phyloP scores from a whole-genome alignment of 805 yeast genomes.

The Lachancea kluyveri region DNA sequence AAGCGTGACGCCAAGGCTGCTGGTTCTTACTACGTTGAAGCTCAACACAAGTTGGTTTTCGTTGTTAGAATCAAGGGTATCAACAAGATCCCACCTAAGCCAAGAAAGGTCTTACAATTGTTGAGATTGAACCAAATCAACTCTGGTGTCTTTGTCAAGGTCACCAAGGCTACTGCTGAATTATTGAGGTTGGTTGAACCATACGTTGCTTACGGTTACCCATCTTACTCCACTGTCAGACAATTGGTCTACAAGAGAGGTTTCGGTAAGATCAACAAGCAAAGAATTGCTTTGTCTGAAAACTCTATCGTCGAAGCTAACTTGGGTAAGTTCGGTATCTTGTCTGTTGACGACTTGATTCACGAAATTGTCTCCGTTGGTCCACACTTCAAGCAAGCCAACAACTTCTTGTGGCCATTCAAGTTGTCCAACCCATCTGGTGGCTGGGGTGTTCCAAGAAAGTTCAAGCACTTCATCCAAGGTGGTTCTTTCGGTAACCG shows the following conservation, averaged over 20 bases:
- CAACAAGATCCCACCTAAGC: slow-evolving; percentile 97
- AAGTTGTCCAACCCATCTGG: slow-evolving; percentile 94
- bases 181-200: slow-evolving; percentile 92
- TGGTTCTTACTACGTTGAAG: slow-evolving; percentile 92
- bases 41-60: slow-evolving; percentile 90
- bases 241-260: slow-evolving; percentile 96
- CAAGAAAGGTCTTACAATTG: slow-evolving; percentile 96
- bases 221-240: slow-evolving; percentile 85
- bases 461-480: slow-evolving; percentile 94
- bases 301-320: slow-evolving; percentile 82
- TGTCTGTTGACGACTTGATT: slow-evolving; percentile 86
- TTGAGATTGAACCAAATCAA: slow-evolving; percentile 90
- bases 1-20: slow-evolving; percentile 91
- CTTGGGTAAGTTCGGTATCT: slow-evolving; percentile 90
- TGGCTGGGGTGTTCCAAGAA: slow-evolving; percentile 96
- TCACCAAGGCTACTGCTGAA: slow-evolving; percentile 93
- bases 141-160: slow-evolving; percentile 91
- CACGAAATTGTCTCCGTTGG: slow-evolving; percentile 96
- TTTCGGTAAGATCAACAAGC: slow-evolving; percentile 94
- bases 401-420: slow-evolving; percentile 99
- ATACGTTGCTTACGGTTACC: slow-evolving; percentile 97
- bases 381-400: slow-evolving; percentile 97
- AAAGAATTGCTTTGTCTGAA: slow-evolving; percentile 86
- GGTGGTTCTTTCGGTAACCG: slow-evolving; percentile 99
- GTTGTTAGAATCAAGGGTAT: slow-evolving; percentile 99